Conservation (phyloP, 495 filamentous ascomycete species). For the Penicillium pancosmium region DNA sequence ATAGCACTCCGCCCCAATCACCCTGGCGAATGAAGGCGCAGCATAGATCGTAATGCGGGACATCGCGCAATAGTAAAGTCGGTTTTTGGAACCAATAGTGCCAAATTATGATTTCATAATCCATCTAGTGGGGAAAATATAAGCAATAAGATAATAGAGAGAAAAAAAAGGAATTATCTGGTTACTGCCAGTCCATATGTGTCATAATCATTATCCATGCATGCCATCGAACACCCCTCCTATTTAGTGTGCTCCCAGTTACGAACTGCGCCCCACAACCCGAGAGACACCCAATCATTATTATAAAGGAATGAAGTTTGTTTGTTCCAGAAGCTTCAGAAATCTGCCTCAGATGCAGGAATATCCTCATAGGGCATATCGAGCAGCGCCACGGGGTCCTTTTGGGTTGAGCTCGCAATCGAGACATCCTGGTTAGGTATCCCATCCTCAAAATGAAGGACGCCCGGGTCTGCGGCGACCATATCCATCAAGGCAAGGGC, state of each 20-base stretch:
- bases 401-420: not conserved
- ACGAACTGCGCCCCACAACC: slow-evolving; percentile 3
- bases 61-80: not conserved
- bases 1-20: not conserved
- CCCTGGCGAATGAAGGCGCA: slow-evolving; percentile 1
- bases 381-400: not conserved
- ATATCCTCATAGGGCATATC: slow-evolving; percentile 1
- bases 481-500: slow-evolving; percentile 47
- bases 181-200: not conserved
- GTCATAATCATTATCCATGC: slow-evolving; percentile 6
- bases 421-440: not conserved
- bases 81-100: not conserved
- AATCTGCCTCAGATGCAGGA: slow-evolving; percentile 2
- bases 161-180: no score
- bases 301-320: slow-evolving; percentile 1
- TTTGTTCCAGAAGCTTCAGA: slow-evolving; percentile 1
- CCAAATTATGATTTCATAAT: not conserved
- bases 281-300: not conserved
- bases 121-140: not conserved
- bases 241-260: not conserved
- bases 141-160: not conserved
- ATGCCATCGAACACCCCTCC: not conserved
- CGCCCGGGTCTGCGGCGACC: slow-evolving; percentile 33
- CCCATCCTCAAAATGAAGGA: slow-evolving; percentile 25
- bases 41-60: not conserved